Conservation (phyloP, 441 rosid species). For the Adansonia rubrostipa region DNA sequence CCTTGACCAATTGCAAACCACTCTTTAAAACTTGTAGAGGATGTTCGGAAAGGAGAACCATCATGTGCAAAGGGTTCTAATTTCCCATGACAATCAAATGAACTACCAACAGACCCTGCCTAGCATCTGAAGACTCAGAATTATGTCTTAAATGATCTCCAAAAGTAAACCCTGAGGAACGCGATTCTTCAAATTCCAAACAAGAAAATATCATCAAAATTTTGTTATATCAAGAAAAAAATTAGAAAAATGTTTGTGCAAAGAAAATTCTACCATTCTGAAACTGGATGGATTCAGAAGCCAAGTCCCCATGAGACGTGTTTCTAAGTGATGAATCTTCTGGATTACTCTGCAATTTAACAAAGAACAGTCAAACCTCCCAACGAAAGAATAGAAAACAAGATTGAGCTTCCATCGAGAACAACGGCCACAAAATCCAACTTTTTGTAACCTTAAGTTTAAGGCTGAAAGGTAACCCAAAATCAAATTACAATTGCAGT, state of each 20-base stretch:
- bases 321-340: conserved; percentile 37
- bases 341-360: conserved; percentile 52
- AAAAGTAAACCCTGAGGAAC: conserved; percentile 24
- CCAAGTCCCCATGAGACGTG: conserved; percentile 36
- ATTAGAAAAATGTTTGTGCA: not conserved
- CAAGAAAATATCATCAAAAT: conserved; percentile 31
- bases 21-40: conserved; percentile 53
- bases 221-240: conserved; percentile 13
- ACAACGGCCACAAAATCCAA: not conserved
- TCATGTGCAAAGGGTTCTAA: conserved; percentile 36
- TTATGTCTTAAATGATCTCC: conserved; percentile 32
- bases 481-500: not conserved
- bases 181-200: conserved; percentile 30
- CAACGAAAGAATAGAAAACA: conserved; percentile 3
- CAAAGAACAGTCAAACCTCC: conserved; percentile 29
- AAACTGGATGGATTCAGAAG: conserved; percentile 41
- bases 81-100: conserved; percentile 39
- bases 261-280: conserved; percentile 48
- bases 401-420: not conserved
- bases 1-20: conserved; percentile 40
- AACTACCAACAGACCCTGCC: conserved; percentile 30
- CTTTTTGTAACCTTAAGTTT: not conserved
- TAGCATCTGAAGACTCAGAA: conserved; percentile 36
- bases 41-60: conserved; percentile 41
- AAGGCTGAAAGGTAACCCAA: not conserved